phyloP scores from a whole-genome alignment of 345 rosid species.

The Eucalyptus leucophloia region DNA sequence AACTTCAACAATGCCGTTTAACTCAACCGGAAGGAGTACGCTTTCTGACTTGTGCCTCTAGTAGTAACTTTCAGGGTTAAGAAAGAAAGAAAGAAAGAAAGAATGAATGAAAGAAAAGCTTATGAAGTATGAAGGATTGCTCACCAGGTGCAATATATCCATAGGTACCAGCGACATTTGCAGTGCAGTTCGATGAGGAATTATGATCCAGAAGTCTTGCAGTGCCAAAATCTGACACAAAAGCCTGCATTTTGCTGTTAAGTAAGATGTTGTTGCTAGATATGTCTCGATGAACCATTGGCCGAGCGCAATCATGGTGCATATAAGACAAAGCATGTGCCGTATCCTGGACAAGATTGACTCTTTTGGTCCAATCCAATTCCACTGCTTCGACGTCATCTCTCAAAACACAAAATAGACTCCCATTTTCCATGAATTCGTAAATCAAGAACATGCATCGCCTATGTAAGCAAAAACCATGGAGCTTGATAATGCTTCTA shows the following conservation, averaged over 20 bases:
- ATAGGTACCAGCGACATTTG: background rate
- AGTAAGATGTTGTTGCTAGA: constrained; percentile 6
- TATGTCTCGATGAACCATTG: constrained; percentile 7
- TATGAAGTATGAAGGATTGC: background rate
- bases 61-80: background rate
- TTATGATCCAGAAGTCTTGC: background rate
- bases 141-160: background rate
- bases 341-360: accelerated
- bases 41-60: background rate
- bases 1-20: background rate
- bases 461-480: background rate
- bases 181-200: background rate
- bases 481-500: background rate
- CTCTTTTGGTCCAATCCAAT: background rate
- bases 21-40: too few species aligned
- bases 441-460: background rate
- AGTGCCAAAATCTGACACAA: constrained; percentile 4
- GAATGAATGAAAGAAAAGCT: background rate
- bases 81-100: too few species aligned
- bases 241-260: background rate
- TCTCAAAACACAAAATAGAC: background rate
- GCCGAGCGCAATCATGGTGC: background rate
- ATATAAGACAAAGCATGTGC: background rate
- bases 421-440: background rate
- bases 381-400: accelerated